Evolutionary conservation across 2,329 filamentous ascomycete genomes (phyloP), one percentile per base, ranked within the genome.

Genomic region (Scytalidium lignicola): DNA sequence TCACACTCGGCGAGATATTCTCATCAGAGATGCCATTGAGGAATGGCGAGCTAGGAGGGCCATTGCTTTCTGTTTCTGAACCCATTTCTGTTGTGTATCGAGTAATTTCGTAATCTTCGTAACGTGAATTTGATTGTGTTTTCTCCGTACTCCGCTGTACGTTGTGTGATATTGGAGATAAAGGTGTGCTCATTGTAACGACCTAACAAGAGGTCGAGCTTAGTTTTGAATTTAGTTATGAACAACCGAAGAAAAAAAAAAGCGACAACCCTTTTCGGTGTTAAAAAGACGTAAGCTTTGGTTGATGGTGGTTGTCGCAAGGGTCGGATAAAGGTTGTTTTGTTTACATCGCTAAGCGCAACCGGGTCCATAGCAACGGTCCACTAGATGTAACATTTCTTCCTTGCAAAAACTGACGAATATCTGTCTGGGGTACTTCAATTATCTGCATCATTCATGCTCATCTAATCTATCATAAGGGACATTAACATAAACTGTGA

Each of bases 1-100:
- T 37, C 40, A 59, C 64, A 50, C 43, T 57, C 19, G 62, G 62
- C 7, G 62, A 62, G 12, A 59, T 48, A 23, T 63, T 64, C 47
- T 65, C 63, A 32, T 61, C 52, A 18, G 51, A 43, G 12, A 58
- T 48, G 47, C 55, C 56, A 17, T 58, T 52, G 20, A 59, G 51
- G 49, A 64, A 65, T 13, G 63, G 63, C 8, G 62, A 65, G 50
- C 57, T 62, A 28, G 57, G 60, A 32, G 54, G 55, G 4, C 56
- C 56, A 13, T 64, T 59, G 52, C 50, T 58, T 20, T 60, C 58
- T 28, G 26, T 53, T 17, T 55, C 50, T 15, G 51, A 45, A 21
- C 51, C 47, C 32, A 57, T 46, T 50, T 52, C 26, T 59, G 45
- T 20, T 2, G 56, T 60, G 50, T 53, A 56, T 39, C 47, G 51